Evolutionary conservation across 1,284 basidiomycete species (phyloP), one percentile per base, ranked within the genome.

Genomic region (Trichosporon inkin): DNA sequence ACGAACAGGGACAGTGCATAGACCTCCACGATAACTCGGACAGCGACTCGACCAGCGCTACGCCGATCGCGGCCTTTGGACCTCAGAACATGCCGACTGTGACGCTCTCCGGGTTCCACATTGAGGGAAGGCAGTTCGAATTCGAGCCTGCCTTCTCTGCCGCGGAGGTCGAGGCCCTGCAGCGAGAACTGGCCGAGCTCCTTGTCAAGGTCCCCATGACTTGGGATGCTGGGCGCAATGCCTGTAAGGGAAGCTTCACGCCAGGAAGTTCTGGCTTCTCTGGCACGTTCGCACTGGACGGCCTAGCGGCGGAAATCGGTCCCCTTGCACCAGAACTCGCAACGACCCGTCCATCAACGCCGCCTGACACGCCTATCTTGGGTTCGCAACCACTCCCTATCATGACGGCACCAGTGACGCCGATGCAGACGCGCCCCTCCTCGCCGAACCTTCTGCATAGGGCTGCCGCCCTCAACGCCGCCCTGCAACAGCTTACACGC

Each of bases 401-500:
- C 24, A 16, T 49, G 22, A 49, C 44, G 24, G 44, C 44, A 10
- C 44, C 44, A 6, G 44, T 32, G 22, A 49, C 44, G 24, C 44
- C 44, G 44, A 32, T 49, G 14, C 44, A 49, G 16, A 49, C 44
- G 10, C 44, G 44, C 5, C 44, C 44, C 8, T 49, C 44, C 14
- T 49, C 44, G 16, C 44, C 44, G 14, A 49, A 22, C 8, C 22
- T 49, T 10, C 24, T 49, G 14, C 44, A 49, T 14, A 49, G 28
- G 44, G 44, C 44, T 10, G 44, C 28, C 44, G 44, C 44, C 28
- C 28, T 49, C 44, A 49, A 49, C 44, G 44, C 44, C 14, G 44
- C 44, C 44, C 16, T 49, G 24, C 24, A 32, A 24, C 44, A 49
- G 24, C 44, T 49, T 6, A 6, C 44, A 4, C 44, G 44, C 36